Conservation (phyloP, 2,329 filamentous ascomycete genomes). For the Fusarium marasasianum region DNA sequence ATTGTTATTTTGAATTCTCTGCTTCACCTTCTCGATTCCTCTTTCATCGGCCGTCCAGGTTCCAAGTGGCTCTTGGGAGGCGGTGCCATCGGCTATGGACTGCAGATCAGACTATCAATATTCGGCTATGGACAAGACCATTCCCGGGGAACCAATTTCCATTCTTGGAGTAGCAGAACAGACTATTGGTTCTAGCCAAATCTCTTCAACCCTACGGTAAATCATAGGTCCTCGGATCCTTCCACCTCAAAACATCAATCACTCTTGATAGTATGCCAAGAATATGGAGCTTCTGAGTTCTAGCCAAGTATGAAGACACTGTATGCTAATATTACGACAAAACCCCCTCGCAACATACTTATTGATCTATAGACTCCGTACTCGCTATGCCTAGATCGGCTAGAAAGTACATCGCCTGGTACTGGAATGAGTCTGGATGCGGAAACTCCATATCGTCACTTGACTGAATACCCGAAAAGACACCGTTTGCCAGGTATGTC, state of each 20-base stretch:
- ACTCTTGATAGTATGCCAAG: accelerated
- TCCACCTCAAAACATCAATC: not conserved
- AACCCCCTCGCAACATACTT: accelerated
- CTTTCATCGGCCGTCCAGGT: accelerated
- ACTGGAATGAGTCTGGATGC: conserved; percentile 14
- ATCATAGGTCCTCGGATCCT: not conserved
- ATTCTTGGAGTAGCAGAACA: not conserved
- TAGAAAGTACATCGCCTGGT: conserved; percentile 21
- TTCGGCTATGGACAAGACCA: not conserved
- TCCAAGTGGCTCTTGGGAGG: accelerated
- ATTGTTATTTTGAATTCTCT: not conserved
- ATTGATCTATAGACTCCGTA: not conserved
- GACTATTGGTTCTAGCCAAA: not conserved
- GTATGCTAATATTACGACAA: accelerated
- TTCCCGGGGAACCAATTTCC: not conserved
- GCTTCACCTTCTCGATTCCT: not conserved
- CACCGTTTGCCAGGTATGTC: not conserved
- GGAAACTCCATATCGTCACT: conserved; percentile 7
- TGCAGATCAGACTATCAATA: accelerated
- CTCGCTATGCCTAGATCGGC: conserved; percentile 8
- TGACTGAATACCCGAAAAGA: not conserved
- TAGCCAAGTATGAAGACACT: accelerated
- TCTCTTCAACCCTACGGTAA: no score
- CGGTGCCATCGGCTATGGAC: not conserved
- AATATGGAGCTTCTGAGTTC: accelerated